Evolutionary conservation across 139 green algal species (phyloP).

Genomic region (Chlamydomonas applanata): DNA sequence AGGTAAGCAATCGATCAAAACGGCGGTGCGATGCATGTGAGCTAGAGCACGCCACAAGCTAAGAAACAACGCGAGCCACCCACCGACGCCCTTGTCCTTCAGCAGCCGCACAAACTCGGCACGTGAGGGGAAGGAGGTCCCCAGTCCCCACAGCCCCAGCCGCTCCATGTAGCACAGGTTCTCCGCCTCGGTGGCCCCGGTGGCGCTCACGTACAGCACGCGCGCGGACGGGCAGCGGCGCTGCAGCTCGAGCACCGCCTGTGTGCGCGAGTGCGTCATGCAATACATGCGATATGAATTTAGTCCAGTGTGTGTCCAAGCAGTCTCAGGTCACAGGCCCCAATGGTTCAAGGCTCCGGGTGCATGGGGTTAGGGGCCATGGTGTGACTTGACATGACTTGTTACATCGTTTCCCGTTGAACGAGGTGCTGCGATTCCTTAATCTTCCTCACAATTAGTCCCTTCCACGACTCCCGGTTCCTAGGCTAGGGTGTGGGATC

Average conservation of each 20-base stretch:
- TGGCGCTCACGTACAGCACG: constrained; percentile 66
- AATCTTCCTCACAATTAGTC: too few species aligned
- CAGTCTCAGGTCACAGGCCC: too few species aligned
- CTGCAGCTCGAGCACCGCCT: constrained; percentile 55
- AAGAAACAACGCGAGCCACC: neutral
- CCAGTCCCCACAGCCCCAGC: constrained; percentile 60
- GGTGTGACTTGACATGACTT: too few species aligned
- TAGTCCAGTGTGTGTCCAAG: neutral
- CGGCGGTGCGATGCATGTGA: too few species aligned
- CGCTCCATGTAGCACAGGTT: constrained; percentile 70
- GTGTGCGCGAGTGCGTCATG: neutral
- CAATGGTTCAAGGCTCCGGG: too few species aligned
- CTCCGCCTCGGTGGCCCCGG: constrained; percentile 53
- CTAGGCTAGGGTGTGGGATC: too few species aligned
- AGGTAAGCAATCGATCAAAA: too few species aligned
- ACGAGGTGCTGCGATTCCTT: too few species aligned
- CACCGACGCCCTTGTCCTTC: neutral
- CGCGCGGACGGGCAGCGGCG: constrained; percentile 39
- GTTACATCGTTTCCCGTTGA: too few species aligned
- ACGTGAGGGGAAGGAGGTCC: constrained; percentile 33
- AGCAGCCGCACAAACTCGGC: constrained; percentile 26
- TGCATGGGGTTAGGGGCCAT: too few species aligned
- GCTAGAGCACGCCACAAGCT: too few species aligned
- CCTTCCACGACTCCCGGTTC: too few species aligned
- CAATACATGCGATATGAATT: neutral